Conservation (phyloP, 352 stramenopile genomes). For the Phytopythium delawarense region DNA sequence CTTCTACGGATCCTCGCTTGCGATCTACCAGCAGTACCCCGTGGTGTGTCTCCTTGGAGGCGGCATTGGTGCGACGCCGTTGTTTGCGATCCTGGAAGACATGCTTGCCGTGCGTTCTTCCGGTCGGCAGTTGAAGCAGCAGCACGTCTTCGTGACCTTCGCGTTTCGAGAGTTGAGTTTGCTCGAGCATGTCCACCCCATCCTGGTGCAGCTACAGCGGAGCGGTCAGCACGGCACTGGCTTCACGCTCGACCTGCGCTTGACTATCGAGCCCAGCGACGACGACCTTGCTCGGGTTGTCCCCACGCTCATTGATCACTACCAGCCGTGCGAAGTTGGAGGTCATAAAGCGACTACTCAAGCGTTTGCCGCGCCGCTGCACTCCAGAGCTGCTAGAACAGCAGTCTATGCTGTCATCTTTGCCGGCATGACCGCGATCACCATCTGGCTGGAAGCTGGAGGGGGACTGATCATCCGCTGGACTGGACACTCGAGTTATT, state of each 20-base stretch:
- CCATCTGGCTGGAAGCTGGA: slow-evolving; percentile 4
- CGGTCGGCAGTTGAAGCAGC: background rate
- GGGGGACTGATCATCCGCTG: background rate
- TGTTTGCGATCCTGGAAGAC: slow-evolving; percentile 17
- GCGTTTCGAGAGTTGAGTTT: slow-evolving; percentile 13
- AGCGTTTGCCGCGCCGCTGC: background rate
- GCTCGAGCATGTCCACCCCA: slow-evolving; percentile 8
- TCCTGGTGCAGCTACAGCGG: slow-evolving; percentile 7
- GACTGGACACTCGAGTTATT: slow-evolving; percentile 1
- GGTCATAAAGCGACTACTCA: background rate
- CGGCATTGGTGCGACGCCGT: slow-evolving; percentile 7
- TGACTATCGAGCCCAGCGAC: slow-evolving; percentile 3
- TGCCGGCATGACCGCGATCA: background rate
- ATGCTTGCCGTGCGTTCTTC: slow-evolving; percentile 4
- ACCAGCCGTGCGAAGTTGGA: background rate
- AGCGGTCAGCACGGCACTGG: background rate
- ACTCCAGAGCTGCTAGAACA: background rate
- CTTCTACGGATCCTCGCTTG: slow-evolving; percentile 12
- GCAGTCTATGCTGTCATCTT: background rate
- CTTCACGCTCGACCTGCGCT: slow-evolving; percentile 3
- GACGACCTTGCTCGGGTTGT: background rate
- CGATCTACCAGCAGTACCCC: slow-evolving; percentile 7
- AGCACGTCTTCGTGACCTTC: slow-evolving; percentile 9
- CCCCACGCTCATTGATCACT: background rate
- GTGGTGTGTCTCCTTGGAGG: slow-evolving; percentile 12